Conservation (phyloP, 257 asterid species). For the Datura wrightii region DNA sequence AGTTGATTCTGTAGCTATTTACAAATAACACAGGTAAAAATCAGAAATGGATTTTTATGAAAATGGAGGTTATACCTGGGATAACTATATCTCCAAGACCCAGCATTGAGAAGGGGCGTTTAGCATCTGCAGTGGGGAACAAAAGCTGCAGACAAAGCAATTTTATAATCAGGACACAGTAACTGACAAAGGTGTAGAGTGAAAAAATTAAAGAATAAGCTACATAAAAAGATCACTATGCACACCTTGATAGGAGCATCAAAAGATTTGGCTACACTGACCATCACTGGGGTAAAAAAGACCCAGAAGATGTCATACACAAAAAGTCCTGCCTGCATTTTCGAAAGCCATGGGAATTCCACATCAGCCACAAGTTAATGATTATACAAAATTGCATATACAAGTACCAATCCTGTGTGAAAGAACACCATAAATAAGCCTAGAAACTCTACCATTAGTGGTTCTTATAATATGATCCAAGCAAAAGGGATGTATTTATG, state of each 20-base stretch:
- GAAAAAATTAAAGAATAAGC: conserved; percentile 16
- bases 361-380: neutral
- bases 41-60: neutral
- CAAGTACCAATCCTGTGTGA: neutral
- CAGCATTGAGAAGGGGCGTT: conserved; percentile 96
- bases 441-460: neutral
- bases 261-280: conserved; percentile 93
- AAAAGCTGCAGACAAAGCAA: conserved; percentile 67
- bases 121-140: conserved; percentile 83
- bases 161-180: conserved; percentile 26
- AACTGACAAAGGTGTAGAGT: conserved; percentile 6
- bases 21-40: neutral
- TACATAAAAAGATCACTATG: neutral
- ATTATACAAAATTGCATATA: conserved; percentile 3
- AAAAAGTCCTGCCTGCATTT: conserved; percentile 89
- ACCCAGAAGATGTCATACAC: conserved; percentile 96
- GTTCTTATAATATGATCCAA: neutral
- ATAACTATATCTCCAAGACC: conserved; percentile 99
- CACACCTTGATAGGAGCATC: conserved; percentile 97
- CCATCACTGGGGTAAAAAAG: conserved; percentile 97
- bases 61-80: conserved; percentile 68
- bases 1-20: neutral
- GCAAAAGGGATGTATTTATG: neutral
- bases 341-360: conserved; percentile 26
- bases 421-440: neutral